Evolutionary conservation across 2,329 filamentous ascomycete genomes (phyloP).

Genomic region (Pseudocercospora cruenta): DNA sequence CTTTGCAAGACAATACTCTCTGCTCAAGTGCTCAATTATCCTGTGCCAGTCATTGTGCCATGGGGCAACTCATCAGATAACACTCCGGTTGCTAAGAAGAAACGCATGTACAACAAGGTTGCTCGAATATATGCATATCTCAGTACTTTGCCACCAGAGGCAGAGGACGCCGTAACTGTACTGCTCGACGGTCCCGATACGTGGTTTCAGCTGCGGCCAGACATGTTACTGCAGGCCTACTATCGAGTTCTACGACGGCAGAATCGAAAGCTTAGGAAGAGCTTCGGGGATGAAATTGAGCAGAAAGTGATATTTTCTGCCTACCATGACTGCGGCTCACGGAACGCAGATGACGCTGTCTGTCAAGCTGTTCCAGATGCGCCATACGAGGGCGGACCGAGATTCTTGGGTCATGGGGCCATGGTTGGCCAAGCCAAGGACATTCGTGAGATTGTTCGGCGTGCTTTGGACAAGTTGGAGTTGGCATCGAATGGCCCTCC

Average conservation of each 20-base stretch:
- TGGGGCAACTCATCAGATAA: conserved; percentile 8
- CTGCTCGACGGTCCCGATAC: conserved; percentile 15
- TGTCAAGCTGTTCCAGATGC: conserved; percentile 31
- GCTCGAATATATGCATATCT: conserved; percentile 10
- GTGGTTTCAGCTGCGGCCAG: conserved; percentile 24
- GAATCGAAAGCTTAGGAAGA: not conserved
- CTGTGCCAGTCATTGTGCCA: conserved; percentile 11
- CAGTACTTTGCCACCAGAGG: conserved; percentile 4
- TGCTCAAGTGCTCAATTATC: conserved; percentile 15
- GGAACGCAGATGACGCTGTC: conserved; percentile 23
- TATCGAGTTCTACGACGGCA: not conserved
- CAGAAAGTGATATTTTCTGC: conserved; percentile 33
- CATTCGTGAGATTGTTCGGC: conserved; percentile 32
- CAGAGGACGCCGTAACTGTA: conserved; percentile 8
- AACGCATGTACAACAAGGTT: conserved; percentile 7
- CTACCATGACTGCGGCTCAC: conserved; percentile 33
- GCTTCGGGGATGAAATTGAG: conserved; percentile 4
- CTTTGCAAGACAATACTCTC: conserved; percentile 13
- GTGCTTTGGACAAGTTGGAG: conserved; percentile 37
- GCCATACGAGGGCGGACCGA: conserved; percentile 10
- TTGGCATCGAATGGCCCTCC: not conserved
- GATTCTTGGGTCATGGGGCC: conserved; percentile 42
- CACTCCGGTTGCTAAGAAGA: conserved; percentile 34
- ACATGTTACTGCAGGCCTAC: conserved; percentile 7
- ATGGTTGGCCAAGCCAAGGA: conserved; percentile 46